These are phyloP conservation scores for Rhizoclosmatium globosum DNA, from an alignment of 192 early-diverging fungal species.

Conservation along the genomic window DNA sequence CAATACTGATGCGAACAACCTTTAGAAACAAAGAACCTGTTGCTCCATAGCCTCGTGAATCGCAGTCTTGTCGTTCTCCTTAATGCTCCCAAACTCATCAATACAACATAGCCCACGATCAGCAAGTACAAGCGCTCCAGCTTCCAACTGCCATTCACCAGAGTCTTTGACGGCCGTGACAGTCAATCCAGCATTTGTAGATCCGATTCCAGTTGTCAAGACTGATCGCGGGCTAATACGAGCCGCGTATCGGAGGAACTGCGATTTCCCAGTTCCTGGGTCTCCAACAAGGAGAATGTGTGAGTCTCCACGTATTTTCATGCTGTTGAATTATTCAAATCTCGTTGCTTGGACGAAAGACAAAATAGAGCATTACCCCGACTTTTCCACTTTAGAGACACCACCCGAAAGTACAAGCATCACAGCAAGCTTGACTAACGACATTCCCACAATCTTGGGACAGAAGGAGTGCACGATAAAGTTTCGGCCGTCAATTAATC, in stretches of 20 bases:
- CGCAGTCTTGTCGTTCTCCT: constrained; percentile 75
- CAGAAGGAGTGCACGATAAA: constrained; percentile 68
- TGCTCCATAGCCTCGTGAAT: constrained; percentile 89
- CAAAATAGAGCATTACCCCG: constrained; percentile 7
- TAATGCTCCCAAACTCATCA: constrained; percentile 84
- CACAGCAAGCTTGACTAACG: constrained; percentile 74
- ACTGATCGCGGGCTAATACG: constrained; percentile 70
- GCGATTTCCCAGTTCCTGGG: constrained; percentile 81
- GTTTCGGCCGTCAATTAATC: constrained; percentile 58
- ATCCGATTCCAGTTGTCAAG: constrained; percentile 81
- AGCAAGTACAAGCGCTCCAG: constrained; percentile 80
- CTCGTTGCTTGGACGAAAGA: background rate
- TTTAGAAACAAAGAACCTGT: constrained; percentile 52
- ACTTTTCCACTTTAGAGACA: constrained; percentile 60
- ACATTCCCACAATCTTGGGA: constrained; percentile 75
- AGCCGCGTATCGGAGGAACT: constrained; percentile 80
- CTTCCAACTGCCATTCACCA: constrained; percentile 83
- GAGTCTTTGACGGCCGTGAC: constrained; percentile 76
- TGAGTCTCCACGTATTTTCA: constrained; percentile 74
- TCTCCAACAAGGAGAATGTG: constrained; percentile 82
- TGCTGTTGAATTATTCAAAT: constrained; percentile 37
- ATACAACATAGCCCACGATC: constrained; percentile 84
- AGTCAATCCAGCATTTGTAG: constrained; percentile 77
- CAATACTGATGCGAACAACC: background rate
- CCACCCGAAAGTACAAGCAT: constrained; percentile 77